Percentiles rank a stretch among this genome's conserved stretches.
Conservation (phyloP, 345 rosid species). For the Bruguiera sexangula region DNA sequence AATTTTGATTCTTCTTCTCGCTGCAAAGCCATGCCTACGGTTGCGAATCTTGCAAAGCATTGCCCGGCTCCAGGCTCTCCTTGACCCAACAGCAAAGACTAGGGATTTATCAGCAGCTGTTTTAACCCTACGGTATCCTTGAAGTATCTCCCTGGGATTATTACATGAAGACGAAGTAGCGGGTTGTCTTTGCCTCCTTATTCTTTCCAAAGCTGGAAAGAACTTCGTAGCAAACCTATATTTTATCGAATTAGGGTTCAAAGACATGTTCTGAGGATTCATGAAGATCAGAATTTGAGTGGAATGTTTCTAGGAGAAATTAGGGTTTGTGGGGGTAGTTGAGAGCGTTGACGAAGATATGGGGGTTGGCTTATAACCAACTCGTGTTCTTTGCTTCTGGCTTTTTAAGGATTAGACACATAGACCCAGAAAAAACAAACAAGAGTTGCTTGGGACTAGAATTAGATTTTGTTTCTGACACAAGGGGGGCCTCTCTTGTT, state of each 20-base stretch:
- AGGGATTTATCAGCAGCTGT: constrained; percentile 53
- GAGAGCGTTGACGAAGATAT: background rate
- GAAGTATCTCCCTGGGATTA: constrained; percentile 17
- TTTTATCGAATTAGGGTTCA: constrained; percentile 27
- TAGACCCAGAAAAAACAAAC: constrained; percentile 14
- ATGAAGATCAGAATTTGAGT: constrained; percentile 14
- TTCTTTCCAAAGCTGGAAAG: constrained; percentile 36
- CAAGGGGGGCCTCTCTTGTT: constrained; percentile 20
- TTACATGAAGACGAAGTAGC: constrained; percentile 1
- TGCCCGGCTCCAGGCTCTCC: constrained; percentile 53
- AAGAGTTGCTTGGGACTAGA: background rate
- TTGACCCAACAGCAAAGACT: constrained; percentile 44
- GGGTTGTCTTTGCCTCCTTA: constrained; percentile 15
- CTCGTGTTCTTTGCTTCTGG: constrained; percentile 2
- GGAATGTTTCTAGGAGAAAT: background rate
- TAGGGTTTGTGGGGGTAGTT: constrained; percentile 25
- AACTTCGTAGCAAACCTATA: constrained; percentile 43
- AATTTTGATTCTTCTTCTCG: background rate
- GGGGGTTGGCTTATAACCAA: background rate
- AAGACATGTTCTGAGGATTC: constrained; percentile 16
- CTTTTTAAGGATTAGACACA: constrained; percentile 6
- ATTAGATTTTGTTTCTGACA: constrained; percentile 37
- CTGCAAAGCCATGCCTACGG: constrained; percentile 1
- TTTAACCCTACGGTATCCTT: constrained; percentile 34
- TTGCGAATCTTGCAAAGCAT: constrained; percentile 31